Evolutionary conservation across 2,329 filamentous ascomycete species (phyloP), one percentile per base, ranked within the genome.

Genomic region (Lecanicillium sp.): DNA sequence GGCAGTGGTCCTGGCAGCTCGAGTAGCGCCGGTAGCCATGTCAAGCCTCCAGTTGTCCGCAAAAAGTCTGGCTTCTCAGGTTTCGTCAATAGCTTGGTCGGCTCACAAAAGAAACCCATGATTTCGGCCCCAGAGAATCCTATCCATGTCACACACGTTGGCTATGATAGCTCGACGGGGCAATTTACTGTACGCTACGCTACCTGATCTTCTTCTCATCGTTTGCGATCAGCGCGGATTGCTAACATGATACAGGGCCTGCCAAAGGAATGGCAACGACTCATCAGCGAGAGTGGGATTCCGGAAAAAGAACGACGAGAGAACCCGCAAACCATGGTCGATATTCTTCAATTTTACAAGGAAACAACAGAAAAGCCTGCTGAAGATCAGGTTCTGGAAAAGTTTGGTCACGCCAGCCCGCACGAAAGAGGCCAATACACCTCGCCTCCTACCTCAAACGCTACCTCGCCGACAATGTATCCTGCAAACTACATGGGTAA

Each of bases 91-190:
- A 90, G 82, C 57, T 58, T 82, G 44, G 80, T 94, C 43, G 84
- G 85, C 48, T 90, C 88, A 27, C 88, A 85, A 38, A 85, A 89
- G 62, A 86, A 88, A 48, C 87, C 92, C 33, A 79, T 90, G 60
- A 98, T 98, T 53, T 96, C 92, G n/a, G 86, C 88, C 28, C 92
- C 92, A 39, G 89, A 95, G 62, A 96, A 98, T 54, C 92, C 92
- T 35, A 88, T 96, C 43, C 92, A 96, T 64, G 86, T 98, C 52
- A 96, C 90, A 41, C 92, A 98, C 62, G 92, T 98, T 48, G 90
- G 90, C 51, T 95, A 95, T 60, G 90, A 98, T 63, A 94, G 92
- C 64, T 76, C 85, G 53, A 96, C 92, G 4, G 92, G 92, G 49
- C 86, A 95, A 64, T 98, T 95, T 61, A 96, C 90, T 42, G 88